phyloP scores from a whole-genome alignment of 805 yeast species.

The Suhomyces pyralidae region DNA sequence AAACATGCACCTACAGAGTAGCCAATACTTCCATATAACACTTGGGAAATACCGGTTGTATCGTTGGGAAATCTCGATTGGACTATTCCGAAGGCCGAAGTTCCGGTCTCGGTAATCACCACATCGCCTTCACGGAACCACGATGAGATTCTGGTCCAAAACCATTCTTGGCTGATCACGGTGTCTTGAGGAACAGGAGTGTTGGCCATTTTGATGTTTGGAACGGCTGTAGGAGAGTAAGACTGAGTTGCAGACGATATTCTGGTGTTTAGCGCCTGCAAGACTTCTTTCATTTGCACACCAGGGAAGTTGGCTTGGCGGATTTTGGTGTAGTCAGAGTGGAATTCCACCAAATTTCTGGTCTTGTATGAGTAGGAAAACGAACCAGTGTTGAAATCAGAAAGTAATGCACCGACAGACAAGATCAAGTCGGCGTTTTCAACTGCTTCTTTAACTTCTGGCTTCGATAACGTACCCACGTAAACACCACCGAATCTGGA shows the following conservation, averaged over 20 bases:
- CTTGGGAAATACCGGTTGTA: constrained; percentile 68
- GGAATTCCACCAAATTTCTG: constrained; percentile 73
- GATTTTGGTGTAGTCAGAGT: constrained; percentile 71
- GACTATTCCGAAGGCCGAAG: constrained; percentile 70
- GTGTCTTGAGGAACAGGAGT: constrained; percentile 35
- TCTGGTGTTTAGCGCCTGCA: constrained; percentile 30
- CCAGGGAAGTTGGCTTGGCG: constrained; percentile 69
- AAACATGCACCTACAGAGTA: constrained; percentile 63
- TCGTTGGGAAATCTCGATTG: constrained; percentile 62
- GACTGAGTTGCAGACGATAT: constrained; percentile 37
- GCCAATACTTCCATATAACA: constrained; percentile 75
- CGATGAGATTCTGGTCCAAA: constrained; percentile 62
- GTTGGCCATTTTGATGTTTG: constrained; percentile 46
- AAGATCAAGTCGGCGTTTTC: constrained; percentile 72
- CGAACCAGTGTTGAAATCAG: constrained; percentile 90
- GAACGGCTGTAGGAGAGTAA: constrained; percentile 55
- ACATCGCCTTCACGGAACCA: constrained; percentile 68
- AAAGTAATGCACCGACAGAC: constrained; percentile 77
- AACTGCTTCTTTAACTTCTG: constrained; percentile 68
- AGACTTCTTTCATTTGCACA: constrained; percentile 60
- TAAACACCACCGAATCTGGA: constrained; percentile 81
- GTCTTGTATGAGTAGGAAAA: constrained; percentile 74
- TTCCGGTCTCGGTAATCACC: constrained; percentile 70
- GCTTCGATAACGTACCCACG: constrained; percentile 75
- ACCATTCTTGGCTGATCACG: constrained; percentile 56